Percentiles rank a stretch among this genome's conserved stretches.
Evolutionary conservation across 2,329 filamentous ascomycete species (phyloP).

Genomic region (Sclerotinia trifoliorum): DNA sequence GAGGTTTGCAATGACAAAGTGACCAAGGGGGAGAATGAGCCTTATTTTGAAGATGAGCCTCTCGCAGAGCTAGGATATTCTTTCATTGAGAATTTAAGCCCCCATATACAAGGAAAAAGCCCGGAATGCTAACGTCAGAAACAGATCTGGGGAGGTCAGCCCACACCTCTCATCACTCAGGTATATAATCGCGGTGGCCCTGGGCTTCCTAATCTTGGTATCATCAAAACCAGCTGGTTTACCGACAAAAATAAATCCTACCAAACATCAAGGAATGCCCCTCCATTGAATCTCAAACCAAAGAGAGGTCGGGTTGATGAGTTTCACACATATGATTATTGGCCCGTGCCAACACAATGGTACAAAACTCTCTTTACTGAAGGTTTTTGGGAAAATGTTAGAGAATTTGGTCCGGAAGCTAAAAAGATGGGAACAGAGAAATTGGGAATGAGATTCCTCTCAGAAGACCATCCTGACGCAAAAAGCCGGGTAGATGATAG

Average conservation of each 20-base stretch:
- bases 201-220: slow-evolving; percentile 2
- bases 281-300: neutral
- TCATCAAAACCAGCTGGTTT: slow-evolving; percentile 12
- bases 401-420: neutral
- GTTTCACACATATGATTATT: slow-evolving; percentile 11
- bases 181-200: slow-evolving; percentile 14
- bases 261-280: slow-evolving; percentile 9
- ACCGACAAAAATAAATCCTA: slow-evolving; percentile 8
- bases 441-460: neutral
- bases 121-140: neutral
- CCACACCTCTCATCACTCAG: neutral
- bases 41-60: slow-evolving; percentile 18
- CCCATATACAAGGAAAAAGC: neutral
- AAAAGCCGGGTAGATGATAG: neutral
- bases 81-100: slow-evolving; percentile 6
- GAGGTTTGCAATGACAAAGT: neutral
- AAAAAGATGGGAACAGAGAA: neutral
- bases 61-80: slow-evolving; percentile 17
- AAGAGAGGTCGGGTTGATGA: slow-evolving; percentile 1
- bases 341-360: slow-evolving; percentile 7
- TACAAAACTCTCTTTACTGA: neutral
- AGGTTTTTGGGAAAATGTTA: slow-evolving; percentile 10
- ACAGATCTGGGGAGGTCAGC: slow-evolving; percentile 7
- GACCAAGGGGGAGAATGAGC: slow-evolving; percentile 6
- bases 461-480: neutral